Conservation (phyloP, 768 basidiomycete species). For the Tylopilus cervinicoccineus region DNA sequence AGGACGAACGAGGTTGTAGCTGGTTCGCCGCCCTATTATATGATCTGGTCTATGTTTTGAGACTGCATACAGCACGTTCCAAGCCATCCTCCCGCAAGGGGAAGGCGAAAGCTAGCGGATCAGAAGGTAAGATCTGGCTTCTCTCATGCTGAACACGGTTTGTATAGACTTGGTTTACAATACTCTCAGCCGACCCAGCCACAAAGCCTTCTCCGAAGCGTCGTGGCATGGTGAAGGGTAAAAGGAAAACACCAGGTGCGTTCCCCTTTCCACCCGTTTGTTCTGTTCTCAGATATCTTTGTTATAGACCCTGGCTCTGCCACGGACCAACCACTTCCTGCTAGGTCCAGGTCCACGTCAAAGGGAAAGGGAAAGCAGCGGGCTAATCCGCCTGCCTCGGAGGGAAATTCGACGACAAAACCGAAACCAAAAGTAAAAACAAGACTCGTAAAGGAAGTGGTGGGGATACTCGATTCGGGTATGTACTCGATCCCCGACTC, state of each 20-base stretch:
- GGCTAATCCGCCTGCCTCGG: not conserved
- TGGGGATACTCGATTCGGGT: constrained; percentile 15
- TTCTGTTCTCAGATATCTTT: not conserved
- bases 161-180: not conserved
- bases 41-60: not conserved
- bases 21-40: constrained; percentile 9
- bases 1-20: constrained; percentile 1
- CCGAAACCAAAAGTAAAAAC: constrained; percentile 7
- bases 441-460: constrained; percentile 1
- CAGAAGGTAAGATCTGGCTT: constrained; percentile 1
- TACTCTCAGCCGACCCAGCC: not conserved
- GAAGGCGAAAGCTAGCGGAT: constrained; percentile 3
- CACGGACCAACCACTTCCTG: not conserved
- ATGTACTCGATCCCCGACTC: not conserved
- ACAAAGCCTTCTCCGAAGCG: constrained; percentile 15
- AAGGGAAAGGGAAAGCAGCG: constrained; percentile 12
- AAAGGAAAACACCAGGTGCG: constrained; percentile 11
- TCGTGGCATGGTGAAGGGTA: constrained; percentile 10
- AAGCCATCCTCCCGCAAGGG: constrained; percentile 11
- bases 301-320: not conserved
- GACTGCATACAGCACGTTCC: constrained; percentile 9
- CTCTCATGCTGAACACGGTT: not conserved
- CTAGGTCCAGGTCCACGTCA: constrained; percentile 1
- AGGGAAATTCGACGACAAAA: constrained; percentile 4
- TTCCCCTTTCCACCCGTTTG: not conserved